Evolutionary conservation across 306 rosid species (phyloP).

Genomic region (Dalbergia oliveri): DNA sequence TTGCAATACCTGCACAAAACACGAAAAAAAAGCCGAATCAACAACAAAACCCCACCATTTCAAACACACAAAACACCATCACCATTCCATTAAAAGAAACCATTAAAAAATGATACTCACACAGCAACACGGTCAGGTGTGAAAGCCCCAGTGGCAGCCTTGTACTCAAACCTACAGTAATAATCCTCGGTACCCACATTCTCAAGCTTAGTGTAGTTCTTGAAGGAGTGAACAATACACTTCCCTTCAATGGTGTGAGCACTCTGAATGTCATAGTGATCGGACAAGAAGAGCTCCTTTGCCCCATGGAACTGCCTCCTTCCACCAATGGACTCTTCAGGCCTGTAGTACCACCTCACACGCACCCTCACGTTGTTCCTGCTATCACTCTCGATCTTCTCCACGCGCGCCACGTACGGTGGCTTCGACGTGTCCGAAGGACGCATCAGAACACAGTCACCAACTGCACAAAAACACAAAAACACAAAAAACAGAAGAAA

Average conservation of each 20-base stretch:
- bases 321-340: slow-evolving; percentile 93
- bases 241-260: slow-evolving; percentile 88
- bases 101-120: slow-evolving; percentile 55
- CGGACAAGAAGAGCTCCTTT: slow-evolving; percentile 84
- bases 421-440: slow-evolving; percentile 83
- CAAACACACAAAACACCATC: slow-evolving; percentile 29
- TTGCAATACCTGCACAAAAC: slow-evolving; percentile 81
- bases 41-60: slow-evolving; percentile 21
- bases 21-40: slow-evolving; percentile 36
- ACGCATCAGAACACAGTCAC: slow-evolving; percentile 87
- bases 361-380: slow-evolving; percentile 72
- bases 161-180: slow-evolving; percentile 88
- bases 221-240: slow-evolving; percentile 79
- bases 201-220: slow-evolving; percentile 89
- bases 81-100: slow-evolving; percentile 10
- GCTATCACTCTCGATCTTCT: slow-evolving; percentile 75
- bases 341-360: slow-evolving; percentile 88
- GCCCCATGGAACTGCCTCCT: slow-evolving; percentile 89
- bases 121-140: slow-evolving; percentile 93
- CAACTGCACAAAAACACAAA: slow-evolving; percentile 54
- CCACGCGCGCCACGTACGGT: slow-evolving; percentile 82
- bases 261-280: slow-evolving; percentile 83
- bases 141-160: slow-evolving; percentile 88
- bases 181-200: slow-evolving; percentile 88
- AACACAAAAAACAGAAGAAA: background rate